phyloP scores from a whole-genome alignment of 192 early-diverging fungal genomes.

The Coemansia sp. region DNA sequence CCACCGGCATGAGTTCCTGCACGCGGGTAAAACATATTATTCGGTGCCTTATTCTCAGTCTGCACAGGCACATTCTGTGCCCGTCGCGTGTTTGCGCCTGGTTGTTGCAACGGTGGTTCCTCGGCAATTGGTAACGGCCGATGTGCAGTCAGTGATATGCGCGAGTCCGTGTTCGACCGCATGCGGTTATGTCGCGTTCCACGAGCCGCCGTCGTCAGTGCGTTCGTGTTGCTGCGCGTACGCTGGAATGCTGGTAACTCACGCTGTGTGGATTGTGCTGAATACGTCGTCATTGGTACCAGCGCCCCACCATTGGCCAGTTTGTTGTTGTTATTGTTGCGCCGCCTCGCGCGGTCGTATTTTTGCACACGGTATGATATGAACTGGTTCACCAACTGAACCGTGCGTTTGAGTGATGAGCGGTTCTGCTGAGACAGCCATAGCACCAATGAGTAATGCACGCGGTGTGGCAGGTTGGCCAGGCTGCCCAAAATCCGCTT shows the following conservation, averaged over 20 bases:
- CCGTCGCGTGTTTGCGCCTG: background rate
- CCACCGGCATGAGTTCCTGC: background rate
- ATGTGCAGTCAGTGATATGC: constrained; percentile 31
- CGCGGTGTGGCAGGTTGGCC: constrained; percentile 76
- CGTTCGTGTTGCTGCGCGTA: constrained; percentile 26
- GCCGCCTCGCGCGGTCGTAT: constrained; percentile 43
- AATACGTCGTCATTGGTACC: constrained; percentile 34
- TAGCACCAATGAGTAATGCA: constrained; percentile 85
- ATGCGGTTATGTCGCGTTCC: constrained; percentile 24
- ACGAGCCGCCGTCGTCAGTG: background rate
- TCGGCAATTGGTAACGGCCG: constrained; percentile 8
- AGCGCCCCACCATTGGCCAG: background rate
- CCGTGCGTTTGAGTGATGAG: constrained; percentile 64
- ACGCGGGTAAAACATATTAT: constrained; percentile 4
- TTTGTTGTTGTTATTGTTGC: constrained; percentile 1
- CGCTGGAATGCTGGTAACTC: constrained; percentile 48
- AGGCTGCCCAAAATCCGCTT: constrained; percentile 79
- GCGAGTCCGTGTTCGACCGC: constrained; percentile 49
- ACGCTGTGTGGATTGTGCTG: constrained; percentile 33
- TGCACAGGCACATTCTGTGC: background rate
- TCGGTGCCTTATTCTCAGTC: background rate
- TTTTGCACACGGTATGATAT: constrained; percentile 79
- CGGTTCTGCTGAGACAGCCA: constrained; percentile 73
- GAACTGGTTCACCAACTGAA: constrained; percentile 83
- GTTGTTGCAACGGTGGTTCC: background rate